These are phyloP conservation scores for Przewalskia tangutica DNA, from an alignment of 257 asterid genomes.

Conservation along the genomic window DNA sequence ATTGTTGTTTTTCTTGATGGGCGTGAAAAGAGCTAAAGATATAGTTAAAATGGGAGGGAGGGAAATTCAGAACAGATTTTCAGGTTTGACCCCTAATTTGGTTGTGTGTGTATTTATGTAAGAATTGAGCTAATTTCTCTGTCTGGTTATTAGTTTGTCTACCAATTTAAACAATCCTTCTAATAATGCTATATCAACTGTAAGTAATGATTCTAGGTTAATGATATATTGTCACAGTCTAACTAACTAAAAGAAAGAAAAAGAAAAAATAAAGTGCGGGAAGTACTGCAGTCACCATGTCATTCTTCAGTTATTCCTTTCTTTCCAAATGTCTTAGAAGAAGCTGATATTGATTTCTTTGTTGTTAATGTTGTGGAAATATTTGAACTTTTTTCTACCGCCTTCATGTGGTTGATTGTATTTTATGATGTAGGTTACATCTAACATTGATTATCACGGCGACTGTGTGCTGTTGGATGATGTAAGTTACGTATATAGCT, in stretches of 20 bases:
- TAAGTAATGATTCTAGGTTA: background rate
- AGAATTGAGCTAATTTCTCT: background rate
- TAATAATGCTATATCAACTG: background rate
- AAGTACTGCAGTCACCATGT: too few relatives aligned
- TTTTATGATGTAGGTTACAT: conserved; percentile 58
- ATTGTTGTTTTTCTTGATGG: too few relatives aligned
- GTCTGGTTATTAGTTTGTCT: background rate
- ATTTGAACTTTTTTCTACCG: background rate
- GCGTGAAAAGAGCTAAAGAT: too few relatives aligned
- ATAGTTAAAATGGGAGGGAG: too few relatives aligned
- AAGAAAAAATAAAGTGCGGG: background rate
- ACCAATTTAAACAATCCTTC: background rate
- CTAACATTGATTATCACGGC: conserved; percentile 89
- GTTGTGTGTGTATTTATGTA: background rate
- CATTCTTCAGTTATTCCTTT: background rate
- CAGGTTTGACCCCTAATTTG: background rate
- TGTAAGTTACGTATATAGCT: conserved; percentile 46
- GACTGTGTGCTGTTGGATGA: conserved; percentile 98
- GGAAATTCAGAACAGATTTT: background rate
- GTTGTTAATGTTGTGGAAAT: background rate
- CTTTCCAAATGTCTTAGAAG: background rate
- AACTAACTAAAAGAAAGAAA: too few relatives aligned
- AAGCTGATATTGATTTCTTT: background rate
- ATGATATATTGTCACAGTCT: background rate
- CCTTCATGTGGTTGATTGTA: conserved; percentile 6